Evolutionary conservation across 2,329 filamentous ascomycete species (phyloP).

Genomic region (Colletotrichum liaoningense): DNA sequence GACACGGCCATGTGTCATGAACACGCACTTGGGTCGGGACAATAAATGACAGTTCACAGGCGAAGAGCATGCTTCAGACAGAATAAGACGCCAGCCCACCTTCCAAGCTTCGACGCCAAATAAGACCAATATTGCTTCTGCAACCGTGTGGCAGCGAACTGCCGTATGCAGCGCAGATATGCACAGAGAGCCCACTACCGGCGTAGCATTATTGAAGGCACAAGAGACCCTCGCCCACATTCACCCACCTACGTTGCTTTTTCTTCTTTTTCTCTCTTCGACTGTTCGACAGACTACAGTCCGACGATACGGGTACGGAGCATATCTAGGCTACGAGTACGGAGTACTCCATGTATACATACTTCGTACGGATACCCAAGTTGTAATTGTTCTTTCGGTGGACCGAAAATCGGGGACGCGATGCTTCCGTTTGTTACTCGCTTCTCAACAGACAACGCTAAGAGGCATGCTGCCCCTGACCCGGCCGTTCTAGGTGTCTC

Average conservation of each 20-base stretch:
- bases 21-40: background rate
- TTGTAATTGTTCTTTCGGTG: background rate
- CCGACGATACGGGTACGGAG: too few species aligned
- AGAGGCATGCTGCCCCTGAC: slow-evolving; percentile 20
- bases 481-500: slow-evolving; percentile 13
- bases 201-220: slow-evolving; percentile 27
- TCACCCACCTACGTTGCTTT: slow-evolving; percentile 19
- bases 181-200: slow-evolving; percentile 18
- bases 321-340: too few species aligned
- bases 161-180: slow-evolving; percentile 25
- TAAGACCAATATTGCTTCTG: slow-evolving; percentile 10
- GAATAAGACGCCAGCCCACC: background rate
- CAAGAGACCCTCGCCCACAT: background rate
- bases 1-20: slow-evolving; percentile 16
- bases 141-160: slow-evolving; percentile 4
- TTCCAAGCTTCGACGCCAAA: background rate
- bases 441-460: background rate
- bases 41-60: background rate
- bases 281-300: background rate
- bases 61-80: slow-evolving; percentile 1
- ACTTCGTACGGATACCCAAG: background rate
- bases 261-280: background rate
- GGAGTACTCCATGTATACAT: too few species aligned
- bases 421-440: background rate
- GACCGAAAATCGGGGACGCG: slow-evolving; percentile 18